Evolutionary conservation across 1,284 basidiomycete species (phyloP), one percentile per base, ranked within the genome.

Genomic region (Singerocomus rubriflavus): DNA sequence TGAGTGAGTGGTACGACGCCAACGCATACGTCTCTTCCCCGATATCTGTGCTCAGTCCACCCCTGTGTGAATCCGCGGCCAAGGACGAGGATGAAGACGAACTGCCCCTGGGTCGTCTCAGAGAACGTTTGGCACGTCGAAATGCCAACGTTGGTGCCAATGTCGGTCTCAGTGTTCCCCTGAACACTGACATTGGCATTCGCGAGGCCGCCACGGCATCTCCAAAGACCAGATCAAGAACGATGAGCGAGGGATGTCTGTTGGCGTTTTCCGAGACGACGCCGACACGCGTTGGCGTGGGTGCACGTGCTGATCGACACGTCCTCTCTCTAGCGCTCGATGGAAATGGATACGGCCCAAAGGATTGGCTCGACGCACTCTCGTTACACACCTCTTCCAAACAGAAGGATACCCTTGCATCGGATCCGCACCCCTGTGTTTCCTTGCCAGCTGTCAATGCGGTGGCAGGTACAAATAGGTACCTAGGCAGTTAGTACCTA

Each of bases 231-330:
- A n/a, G 39, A 4, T 39, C 44, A 11, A 43, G 59, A 9, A 49
- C 50, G 16, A 52, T 50, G 50, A 64, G 62, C 48, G 59, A 61
- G 0, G 62, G 62, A 6, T 61, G 60, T 39, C 27, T 61, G 29
- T 37, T 62, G 29, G 53, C 53, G 6, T 35, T 60, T 0, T 46
- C 50, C 25, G 44, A 52, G 17, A 49, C 50, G 10, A 63, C 61
- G 2, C 59, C 59, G 36, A 62, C 59, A 9, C 61, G 44, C 29
- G 17, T 60, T 3, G 50, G 59, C 3, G 16, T 61, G 4, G 36
- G 56, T 21, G 31, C 34, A 4, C 41, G 42, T 2, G 30, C 58
- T 21, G 5, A 50, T 6, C 51, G 46, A 12, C 35, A 43, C 12
- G 46, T 32, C 31, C 14, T 48, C 13, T 51, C 58, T 13, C 25